These are phyloP conservation scores for Stevia rebaudiana DNA, from an alignment of 140 eudicot genomes.

Conservation along the genomic window DNA sequence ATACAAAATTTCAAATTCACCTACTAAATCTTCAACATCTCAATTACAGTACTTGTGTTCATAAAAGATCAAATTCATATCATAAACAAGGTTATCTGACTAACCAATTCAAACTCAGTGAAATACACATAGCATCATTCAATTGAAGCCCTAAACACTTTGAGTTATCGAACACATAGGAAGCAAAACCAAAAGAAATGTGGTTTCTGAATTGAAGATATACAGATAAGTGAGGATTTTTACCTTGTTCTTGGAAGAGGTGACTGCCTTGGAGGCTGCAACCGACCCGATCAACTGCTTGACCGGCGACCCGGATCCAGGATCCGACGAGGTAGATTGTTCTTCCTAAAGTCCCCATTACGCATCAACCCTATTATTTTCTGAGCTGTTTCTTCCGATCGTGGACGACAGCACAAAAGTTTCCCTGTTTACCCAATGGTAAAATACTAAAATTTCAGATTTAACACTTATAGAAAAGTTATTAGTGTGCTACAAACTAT, in stretches of 20 bases:
- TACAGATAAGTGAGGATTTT: background rate
- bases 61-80: slow-evolving; percentile 9
- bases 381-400: too few relatives aligned
- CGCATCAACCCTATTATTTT: slow-evolving; percentile 20
- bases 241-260: slow-evolving; percentile 73
- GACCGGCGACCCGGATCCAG: slow-evolving; percentile 95
- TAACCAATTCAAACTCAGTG: background rate
- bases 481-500: too few relatives aligned
- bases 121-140: background rate
- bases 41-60: background rate
- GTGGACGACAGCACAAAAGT: too few relatives aligned
- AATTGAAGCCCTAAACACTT: slow-evolving; percentile 19
- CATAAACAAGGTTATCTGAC: background rate
- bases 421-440: too few relatives aligned
- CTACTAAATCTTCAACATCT: background rate
- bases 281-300: slow-evolving; percentile 92
- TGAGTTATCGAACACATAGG: slow-evolving; percentile 7
- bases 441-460: too few relatives aligned
- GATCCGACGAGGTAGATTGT: slow-evolving; percentile 82
- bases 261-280: slow-evolving; percentile 75
- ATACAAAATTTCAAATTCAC: background rate
- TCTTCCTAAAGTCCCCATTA: slow-evolving; percentile 76
- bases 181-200: background rate
- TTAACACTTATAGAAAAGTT: too few relatives aligned
- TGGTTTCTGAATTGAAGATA: slow-evolving; percentile 10